Base-by-base conservation (phyloP, 1,284 basidiomycete species). In the Trichosporon sp. region DNA sequence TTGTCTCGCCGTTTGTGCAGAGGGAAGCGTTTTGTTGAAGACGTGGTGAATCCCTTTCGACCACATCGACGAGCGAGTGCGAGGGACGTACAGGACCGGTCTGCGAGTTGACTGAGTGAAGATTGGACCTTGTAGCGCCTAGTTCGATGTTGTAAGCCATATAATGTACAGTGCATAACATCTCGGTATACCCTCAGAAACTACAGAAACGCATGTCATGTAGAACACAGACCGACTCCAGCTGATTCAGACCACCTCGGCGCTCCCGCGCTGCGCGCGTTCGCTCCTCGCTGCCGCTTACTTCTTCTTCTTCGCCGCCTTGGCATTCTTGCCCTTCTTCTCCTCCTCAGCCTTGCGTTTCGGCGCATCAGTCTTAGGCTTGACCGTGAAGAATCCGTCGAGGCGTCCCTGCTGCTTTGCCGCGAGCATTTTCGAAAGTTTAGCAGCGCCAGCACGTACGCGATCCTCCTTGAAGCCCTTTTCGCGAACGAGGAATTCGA, bases 401-500 rank as follows among this genome's bases (percentile, higher is more conserved):
- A 99, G 83, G 10, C 95, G 88, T 8, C 95, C 95, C 82, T 99
- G 96, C 73, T 98, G 95, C 76, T 98, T 99, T 44, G 89, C 87
- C 59, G 87, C 89, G 56, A 98, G 83, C 77, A 88, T 90, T 74
- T 93, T 95, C 56, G 87, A 81, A 32, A 99, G 85, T 75, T 97
- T 97, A 61, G 95, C 94, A 6, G 92, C 94, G 16, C 95, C 94
- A 76, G 91, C 95, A 27, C 95, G 88, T 2, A 99, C 93, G 56
- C 95, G 89, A 31, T 99, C 95, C 84, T 99, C 95, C 71, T 90
- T 95, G 86, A 99, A 99, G 2, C 96, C 95, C 78, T 98, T 98
- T 74, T 98, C 92, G 49, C 83, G 87, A 21, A 97, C 95, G 27
- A 99, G 80, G 81, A 99, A 99, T 60, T 97, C 87, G 16, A 99